Evolutionary conservation across 2,329 filamentous ascomycete species (phyloP), one percentile per base, ranked within the genome.

Genomic region (Raffaelea ambrosiae): DNA sequence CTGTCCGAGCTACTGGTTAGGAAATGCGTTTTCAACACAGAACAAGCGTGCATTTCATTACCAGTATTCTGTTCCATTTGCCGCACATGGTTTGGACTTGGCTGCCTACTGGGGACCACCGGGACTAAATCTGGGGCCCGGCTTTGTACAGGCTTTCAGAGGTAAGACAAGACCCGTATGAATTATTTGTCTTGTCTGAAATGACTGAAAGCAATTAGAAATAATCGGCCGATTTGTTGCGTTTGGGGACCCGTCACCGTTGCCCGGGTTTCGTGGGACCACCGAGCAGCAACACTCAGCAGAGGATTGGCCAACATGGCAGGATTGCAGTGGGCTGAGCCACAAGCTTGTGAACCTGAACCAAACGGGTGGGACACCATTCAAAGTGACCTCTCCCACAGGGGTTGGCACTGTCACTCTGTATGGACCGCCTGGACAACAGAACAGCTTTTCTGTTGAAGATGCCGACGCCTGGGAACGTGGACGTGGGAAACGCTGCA

Each of bases 1-100:
- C n/a, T 78, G 74, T 54, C 71, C 74, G 0, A 66, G 68, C 1
- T 76, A 77, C 59, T 77, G 72, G 73, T 59, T 75, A 38, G 66
- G 68, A 2, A 61, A 64, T 26, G 71, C 72, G 0, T 76, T 65
- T 50, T 57, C 59, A 1, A 61, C 58, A 2, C 41, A 52, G 19
- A 20, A 35, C 3, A 31, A 21, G n/a, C n/a, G 22, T 14, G 54
- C 57, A n/a, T 51, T 61, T 59, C 68, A 69, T 46, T 72, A 72
- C 48, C 69, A 74, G 50, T 72, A 65, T 54, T 65, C 62, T 1
- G 61, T 66, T 1, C 60, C 62, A 0, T 59, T 62, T n/a, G 58
- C 63, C 0, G 47, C 59, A 3, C 67, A 70, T 43, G 65, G 61
- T 4, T 52, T 51, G 5, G 67, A 70, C 49, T 18, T 62, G 3